Evolutionary conservation across 2,329 filamentous ascomycete genomes (phyloP).

Genomic region (Aspergillus novoparasiticus): DNA sequence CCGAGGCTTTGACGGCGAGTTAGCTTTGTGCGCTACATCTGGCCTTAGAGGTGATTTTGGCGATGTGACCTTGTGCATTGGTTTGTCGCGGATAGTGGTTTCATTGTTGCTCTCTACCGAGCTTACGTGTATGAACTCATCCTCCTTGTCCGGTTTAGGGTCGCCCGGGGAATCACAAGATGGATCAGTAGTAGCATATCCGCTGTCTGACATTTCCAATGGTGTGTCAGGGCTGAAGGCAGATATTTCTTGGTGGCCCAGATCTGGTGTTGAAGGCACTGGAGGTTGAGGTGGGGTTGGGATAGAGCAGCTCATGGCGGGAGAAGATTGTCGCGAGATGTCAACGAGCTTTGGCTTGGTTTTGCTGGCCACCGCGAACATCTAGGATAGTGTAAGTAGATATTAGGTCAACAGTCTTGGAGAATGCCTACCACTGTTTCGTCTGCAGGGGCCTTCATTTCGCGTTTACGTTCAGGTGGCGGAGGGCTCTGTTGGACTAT

Average conservation of each 20-base stretch:
- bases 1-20: conserved; percentile 16
- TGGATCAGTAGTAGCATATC: conserved; percentile 32
- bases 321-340: conserved; percentile 40
- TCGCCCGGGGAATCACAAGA: conserved; percentile 31
- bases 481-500: conserved; percentile 40
- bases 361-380: conserved; percentile 39
- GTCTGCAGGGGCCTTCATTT: conserved; percentile 19
- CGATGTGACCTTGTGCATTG: not conserved
- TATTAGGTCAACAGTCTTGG: too few species aligned
- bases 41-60: conserved; percentile 23
- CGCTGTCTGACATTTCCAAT: conserved; percentile 38
- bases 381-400: conserved; percentile 23
- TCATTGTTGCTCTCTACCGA: conserved; percentile 30
- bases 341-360: conserved; percentile 42
- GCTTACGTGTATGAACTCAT: conserved; percentile 30
- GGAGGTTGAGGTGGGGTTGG: conserved; percentile 28
- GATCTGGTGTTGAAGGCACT: conserved; percentile 39
- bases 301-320: conserved; percentile 27
- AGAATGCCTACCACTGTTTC: conserved; percentile 27
- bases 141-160: conserved; percentile 29
- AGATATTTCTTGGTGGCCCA: conserved; percentile 38
- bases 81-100: conserved; percentile 28
- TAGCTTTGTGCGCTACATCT: conserved; percentile 21
- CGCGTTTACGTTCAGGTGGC: conserved; percentile 24
- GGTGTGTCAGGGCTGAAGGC: conserved; percentile 45